Conservation (phyloP, 257 asterid species). For the Salvia hispanica region DNA sequence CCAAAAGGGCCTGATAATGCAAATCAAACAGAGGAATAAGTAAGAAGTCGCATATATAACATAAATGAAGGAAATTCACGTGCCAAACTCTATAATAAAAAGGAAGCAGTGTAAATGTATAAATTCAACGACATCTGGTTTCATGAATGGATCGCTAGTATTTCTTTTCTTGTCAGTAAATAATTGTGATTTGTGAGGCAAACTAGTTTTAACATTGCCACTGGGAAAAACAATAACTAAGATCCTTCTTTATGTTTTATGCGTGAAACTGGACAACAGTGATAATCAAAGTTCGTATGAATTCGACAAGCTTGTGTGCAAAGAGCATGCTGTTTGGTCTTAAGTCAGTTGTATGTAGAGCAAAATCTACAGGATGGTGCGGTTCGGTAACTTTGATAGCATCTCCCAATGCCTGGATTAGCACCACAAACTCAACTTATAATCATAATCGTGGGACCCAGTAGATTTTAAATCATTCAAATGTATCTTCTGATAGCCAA, state of each 20-base stretch:
- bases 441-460: constrained; percentile 18
- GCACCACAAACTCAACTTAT: not conserved
- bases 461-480: not conserved
- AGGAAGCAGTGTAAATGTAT: constrained; percentile 11
- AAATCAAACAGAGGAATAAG: constrained; percentile 30
- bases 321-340: constrained; percentile 10
- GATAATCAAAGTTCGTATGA: not conserved
- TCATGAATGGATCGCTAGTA: not conserved
- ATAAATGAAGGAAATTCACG: not conserved
- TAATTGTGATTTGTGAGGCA: not conserved
- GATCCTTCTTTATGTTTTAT: constrained; percentile 9
- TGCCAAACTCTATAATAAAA: not conserved
- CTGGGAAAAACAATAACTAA: constrained; percentile 14
- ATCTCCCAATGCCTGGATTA: constrained; percentile 2
- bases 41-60: constrained; percentile 11
- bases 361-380: constrained; percentile 13
- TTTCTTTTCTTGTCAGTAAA: constrained; percentile 7
- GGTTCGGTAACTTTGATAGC: not conserved
- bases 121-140: constrained; percentile 3
- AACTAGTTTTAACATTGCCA: constrained; percentile 8
- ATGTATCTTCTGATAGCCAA: not conserved
- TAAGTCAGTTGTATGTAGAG: not conserved
- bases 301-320: constrained; percentile 5
- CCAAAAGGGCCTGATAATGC: constrained; percentile 79
- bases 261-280: not conserved